Evolutionary conservation across 139 green algal species (phyloP), one percentile per base, ranked within the genome.

Genomic region (Chlamydomonas applanata): DNA sequence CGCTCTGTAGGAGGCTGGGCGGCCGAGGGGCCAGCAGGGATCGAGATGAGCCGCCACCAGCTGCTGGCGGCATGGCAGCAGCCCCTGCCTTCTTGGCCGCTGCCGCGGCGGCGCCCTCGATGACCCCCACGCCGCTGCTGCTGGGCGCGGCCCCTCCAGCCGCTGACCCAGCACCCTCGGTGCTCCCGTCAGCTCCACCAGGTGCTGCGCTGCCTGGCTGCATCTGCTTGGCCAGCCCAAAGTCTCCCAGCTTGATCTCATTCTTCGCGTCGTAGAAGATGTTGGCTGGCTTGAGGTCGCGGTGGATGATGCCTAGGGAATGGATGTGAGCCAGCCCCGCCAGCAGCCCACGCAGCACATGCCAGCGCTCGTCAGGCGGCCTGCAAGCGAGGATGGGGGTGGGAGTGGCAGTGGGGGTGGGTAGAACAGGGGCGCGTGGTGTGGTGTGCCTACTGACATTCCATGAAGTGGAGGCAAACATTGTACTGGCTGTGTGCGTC

Each of bases 1-100:
- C 91, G 49, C 35, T 68, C 27, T 69, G 57, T 45, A 78, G 27
- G 29, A 57, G 54, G 65, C 34, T 66, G 25, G 17, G 22, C 24
- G 29, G 59, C 29, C n/a, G 59, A 9, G 24, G n/a, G 17, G 34
- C 24, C 29, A 66, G 25, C 22, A 25, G 20, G 20, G 53, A 29
- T 4, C 53, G 53, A 4, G 53, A 33, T 25, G 24, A 62, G 7
- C 11, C 53, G 20, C 24, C 22, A 62, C 22, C 22, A 34, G 17
- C 59, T 11, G 59, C 24, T n/a, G n/a, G n/a, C 59, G 11, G n/a
- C 59, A 34, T 25, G 17, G n/a, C n/a, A 4, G 3, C 59, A 34
- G 24, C n/a, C 3, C n/a, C n/a, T 66, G 59, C 59, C 3, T 22
- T 30, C 30, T 29, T 30, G 34, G 59, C 59, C 17, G 59, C 59